Evolutionary conservation across 306 rosid species (phyloP).

Genomic region (Casuarina glauca): DNA sequence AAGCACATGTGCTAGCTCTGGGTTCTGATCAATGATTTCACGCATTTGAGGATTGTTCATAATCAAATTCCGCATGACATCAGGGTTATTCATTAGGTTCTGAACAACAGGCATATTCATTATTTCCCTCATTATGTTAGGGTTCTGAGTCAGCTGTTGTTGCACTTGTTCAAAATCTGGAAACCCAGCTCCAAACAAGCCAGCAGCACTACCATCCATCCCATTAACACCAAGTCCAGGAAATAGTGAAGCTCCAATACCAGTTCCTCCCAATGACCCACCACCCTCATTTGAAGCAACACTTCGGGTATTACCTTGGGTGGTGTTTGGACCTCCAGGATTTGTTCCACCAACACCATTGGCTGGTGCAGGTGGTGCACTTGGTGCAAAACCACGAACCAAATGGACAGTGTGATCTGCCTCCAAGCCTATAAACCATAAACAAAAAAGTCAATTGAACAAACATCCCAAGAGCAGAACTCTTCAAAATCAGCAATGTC

Average conservation of each 20-base stretch:
- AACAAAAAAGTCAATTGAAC: slow-evolving; percentile 12
- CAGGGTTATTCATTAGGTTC: slow-evolving; percentile 67
- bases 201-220: slow-evolving; percentile 40
- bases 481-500: neutral
- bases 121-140: slow-evolving; percentile 69
- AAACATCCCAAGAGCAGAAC: neutral
- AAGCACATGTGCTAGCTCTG: slow-evolving; percentile 79
- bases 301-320: slow-evolving; percentile 43
- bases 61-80: slow-evolving; percentile 67
- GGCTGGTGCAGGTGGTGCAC: slow-evolving; percentile 25
- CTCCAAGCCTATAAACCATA: slow-evolving; percentile 62
- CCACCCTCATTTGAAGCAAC: slow-evolving; percentile 59
- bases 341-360: slow-evolving; percentile 47
- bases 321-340: slow-evolving; percentile 44
- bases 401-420: slow-evolving; percentile 80
- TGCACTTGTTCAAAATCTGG: slow-evolving; percentile 77
- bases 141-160: slow-evolving; percentile 67
- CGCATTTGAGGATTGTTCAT: slow-evolving; percentile 91
- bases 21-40: slow-evolving; percentile 79
- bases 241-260: slow-evolving; percentile 57
- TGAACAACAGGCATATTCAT: slow-evolving; percentile 80
- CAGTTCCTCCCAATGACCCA: slow-evolving; percentile 57
- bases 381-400: slow-evolving; percentile 74
- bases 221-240: slow-evolving; percentile 64
- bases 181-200: slow-evolving; percentile 65